phyloP scores from a whole-genome alignment of 1,284 basidiomycete genomes.

The Mycena citricolor region DNA sequence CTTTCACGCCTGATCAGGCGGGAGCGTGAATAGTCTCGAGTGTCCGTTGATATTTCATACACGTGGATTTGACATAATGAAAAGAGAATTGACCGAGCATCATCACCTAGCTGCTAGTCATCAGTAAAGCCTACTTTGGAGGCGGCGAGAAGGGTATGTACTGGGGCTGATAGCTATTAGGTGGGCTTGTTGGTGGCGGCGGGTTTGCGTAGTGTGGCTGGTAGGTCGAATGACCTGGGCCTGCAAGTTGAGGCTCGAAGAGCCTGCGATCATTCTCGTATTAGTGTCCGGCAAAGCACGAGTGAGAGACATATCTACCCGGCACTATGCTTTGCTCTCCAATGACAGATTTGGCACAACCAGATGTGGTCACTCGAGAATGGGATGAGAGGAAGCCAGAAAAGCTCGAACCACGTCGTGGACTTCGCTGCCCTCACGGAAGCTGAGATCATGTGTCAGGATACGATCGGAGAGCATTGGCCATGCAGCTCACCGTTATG shows the following conservation, averaged over 20 bases:
- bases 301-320: conserved; percentile 28
- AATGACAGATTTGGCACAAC: conserved; percentile 44
- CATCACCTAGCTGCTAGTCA: no score
- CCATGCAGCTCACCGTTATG: conserved; percentile 37
- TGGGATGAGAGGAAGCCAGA: conserved; percentile 45
- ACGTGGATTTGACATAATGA: no score
- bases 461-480: no score
- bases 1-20: conserved; percentile 34
- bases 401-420: conserved; percentile 47
- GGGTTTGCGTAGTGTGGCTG: conserved; percentile 8
- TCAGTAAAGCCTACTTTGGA: no score
- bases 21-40: no score
- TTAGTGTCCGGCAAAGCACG: not conserved
- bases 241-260: conserved; percentile 7
- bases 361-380: conserved; percentile 43
- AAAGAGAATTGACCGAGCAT: no score
- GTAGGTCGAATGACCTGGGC: conserved; percentile 6
- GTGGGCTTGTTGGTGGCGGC: not conserved
- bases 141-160: no score
- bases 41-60: no score
- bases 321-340: conserved; percentile 31
- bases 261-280: conserved; percentile 3
- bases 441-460: conserved; percentile 27
- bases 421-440: conserved; percentile 41
- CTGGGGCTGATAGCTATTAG: conserved; percentile 4